Conservation (phyloP, 2,329 filamentous ascomycete species). For the Aspergillus sp. region DNA sequence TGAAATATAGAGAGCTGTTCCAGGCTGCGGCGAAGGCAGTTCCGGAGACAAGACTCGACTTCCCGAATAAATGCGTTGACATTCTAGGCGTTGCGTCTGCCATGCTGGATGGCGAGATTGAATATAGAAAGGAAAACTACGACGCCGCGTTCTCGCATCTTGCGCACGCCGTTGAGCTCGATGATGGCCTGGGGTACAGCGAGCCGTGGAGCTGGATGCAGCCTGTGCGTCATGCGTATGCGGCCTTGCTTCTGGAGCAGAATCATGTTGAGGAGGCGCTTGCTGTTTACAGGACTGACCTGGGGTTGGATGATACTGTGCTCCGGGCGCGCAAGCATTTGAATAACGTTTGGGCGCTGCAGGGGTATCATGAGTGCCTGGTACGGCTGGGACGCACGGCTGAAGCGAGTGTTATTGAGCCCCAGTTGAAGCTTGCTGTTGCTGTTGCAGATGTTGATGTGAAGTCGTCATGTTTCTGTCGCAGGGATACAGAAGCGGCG, state of each 20-base stretch:
- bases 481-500: neutral
- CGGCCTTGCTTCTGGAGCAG: slow-evolving; percentile 68
- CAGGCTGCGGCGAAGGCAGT: slow-evolving; percentile 52
- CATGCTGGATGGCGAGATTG: slow-evolving; percentile 73
- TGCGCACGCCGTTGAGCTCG: slow-evolving; percentile 56
- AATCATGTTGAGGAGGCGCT: slow-evolving; percentile 56
- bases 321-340: slow-evolving; percentile 67
- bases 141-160: slow-evolving; percentile 61
- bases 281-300: slow-evolving; percentile 59
- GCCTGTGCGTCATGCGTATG: slow-evolving; percentile 68
- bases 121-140: slow-evolving; percentile 63
- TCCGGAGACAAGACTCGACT: slow-evolving; percentile 61
- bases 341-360: slow-evolving; percentile 73
- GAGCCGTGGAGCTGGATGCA: slow-evolving; percentile 83
- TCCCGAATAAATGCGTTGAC: slow-evolving; percentile 65
- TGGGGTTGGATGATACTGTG: slow-evolving; percentile 59
- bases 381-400: slow-evolving; percentile 50
- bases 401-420: slow-evolving; percentile 50
- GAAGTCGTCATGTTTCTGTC: slow-evolving; percentile 13
- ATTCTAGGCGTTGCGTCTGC: slow-evolving; percentile 61
- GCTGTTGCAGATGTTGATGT: slow-evolving; percentile 62
- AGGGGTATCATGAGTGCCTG: slow-evolving; percentile 72
- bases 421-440: slow-evolving; percentile 53
- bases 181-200: slow-evolving; percentile 66
- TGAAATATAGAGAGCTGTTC: slow-evolving; percentile 54